Conservation (phyloP, 148 eudicot species). For the Cornus controversa region DNA sequence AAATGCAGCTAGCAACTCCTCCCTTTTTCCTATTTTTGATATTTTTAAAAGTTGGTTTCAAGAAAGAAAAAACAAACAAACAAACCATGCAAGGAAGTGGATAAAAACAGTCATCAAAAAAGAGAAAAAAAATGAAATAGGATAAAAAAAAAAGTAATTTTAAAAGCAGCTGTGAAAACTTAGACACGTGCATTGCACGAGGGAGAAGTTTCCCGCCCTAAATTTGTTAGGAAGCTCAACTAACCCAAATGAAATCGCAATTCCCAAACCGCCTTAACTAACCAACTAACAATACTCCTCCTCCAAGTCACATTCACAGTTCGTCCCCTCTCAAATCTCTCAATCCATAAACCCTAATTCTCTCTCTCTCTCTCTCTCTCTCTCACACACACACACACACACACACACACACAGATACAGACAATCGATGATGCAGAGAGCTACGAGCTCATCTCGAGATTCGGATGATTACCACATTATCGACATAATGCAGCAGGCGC, state of each 20-base stretch:
- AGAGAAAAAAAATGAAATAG: too few relatives aligned
- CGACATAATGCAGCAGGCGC: background rate
- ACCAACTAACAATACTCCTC: background rate
- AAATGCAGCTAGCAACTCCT: too few relatives aligned
- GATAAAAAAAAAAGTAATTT: background rate
- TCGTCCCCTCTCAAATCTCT: background rate
- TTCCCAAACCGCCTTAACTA: background rate
- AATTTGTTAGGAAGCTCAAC: background rate
- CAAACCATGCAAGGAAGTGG: too few relatives aligned
- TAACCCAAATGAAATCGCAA: background rate
- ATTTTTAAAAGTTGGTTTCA: too few relatives aligned
- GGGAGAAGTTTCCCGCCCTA: background rate
- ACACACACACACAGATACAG: background rate
- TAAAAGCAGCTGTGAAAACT: background rate
- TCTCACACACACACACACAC: constrained; percentile 1
- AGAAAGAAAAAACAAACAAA: too few relatives aligned
- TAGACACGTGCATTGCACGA: background rate
- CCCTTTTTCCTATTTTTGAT: too few relatives aligned
- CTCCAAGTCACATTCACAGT: background rate
- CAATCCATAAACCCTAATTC: background rate
- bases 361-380: constrained; percentile 21
- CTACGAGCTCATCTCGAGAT: background rate
- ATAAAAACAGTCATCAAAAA: too few relatives aligned
- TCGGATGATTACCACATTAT: constrained; percentile 10
- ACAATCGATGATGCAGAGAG: constrained; percentile 9